Percentiles rank a stretch among this genome's conserved stretches.
phyloP scores from a whole-genome alignment of 139 green algal species.

The Chlorella vulgaris region DNA sequence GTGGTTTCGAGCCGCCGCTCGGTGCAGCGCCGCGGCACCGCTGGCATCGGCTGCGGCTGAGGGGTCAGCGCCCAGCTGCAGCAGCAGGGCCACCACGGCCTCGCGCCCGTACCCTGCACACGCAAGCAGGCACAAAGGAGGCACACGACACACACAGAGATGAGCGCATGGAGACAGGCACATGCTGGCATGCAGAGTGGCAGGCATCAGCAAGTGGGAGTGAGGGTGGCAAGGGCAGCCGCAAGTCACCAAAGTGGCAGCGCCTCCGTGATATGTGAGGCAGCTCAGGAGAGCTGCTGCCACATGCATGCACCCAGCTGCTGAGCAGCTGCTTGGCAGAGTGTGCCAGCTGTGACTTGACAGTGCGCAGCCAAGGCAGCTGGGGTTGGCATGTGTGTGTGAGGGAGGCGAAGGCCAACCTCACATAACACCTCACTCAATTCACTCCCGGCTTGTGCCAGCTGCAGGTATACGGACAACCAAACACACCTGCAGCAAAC shows the following conservation, averaged over 20 bases:
- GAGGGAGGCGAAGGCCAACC: no score
- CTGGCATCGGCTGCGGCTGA: not conserved
- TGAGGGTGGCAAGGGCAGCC: no score
- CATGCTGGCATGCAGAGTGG: not conserved
- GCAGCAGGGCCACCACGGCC: not conserved
- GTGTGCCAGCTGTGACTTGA: no score
- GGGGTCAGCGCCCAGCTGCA: slow-evolving; percentile 6
- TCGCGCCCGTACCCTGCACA: slow-evolving; percentile 13
- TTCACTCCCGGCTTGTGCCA: not conserved
- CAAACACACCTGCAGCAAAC: slow-evolving; percentile 24
- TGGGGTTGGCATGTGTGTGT: no score
- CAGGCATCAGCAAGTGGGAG: no score
- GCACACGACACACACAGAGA: no score
- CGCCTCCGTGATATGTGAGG: no score
- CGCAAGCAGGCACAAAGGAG: not conserved
- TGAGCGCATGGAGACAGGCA: not conserved
- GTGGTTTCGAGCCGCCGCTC: slow-evolving; percentile 20
- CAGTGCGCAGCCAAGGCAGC: no score
- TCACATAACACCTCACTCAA: not conserved
- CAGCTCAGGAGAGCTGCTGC: no score
- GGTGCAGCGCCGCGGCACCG: slow-evolving; percentile 28
- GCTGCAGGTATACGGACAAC: not conserved
- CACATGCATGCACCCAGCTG: no score
- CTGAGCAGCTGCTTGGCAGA: no score
- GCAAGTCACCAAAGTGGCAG: no score